phyloP scores from a whole-genome alignment of 805 yeast species.

The Ogataea nonfermentans region DNA sequence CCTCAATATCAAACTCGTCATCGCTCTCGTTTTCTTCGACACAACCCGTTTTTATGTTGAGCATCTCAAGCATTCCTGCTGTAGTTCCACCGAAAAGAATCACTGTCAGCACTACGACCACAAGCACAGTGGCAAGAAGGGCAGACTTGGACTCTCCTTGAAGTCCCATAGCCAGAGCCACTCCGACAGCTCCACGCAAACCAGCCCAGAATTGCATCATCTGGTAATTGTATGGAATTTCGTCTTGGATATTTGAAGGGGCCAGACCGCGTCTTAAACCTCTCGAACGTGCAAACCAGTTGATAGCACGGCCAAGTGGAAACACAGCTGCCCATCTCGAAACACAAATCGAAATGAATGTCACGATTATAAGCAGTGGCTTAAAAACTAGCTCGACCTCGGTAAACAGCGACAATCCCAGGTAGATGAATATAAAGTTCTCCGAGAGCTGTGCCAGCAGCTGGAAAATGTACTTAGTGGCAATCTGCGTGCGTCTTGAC shows the following conservation, averaged over 20 bases:
- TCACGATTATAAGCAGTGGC: constrained; percentile 86
- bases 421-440: constrained; percentile 92
- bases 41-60: constrained; percentile 91
- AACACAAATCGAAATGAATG: constrained; percentile 85
- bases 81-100: constrained; percentile 98
- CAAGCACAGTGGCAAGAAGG: constrained; percentile 88
- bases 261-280: constrained; percentile 46
- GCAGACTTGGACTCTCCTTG: constrained; percentile 92
- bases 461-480: constrained; percentile 93
- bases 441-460: constrained; percentile 92
- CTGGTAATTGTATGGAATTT: constrained; percentile 92
- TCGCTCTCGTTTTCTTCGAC: constrained; percentile 80
- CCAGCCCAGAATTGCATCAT: constrained; percentile 99
- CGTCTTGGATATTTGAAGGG: constrained; percentile 57
- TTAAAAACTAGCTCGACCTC: constrained; percentile 94
- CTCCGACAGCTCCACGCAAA: constrained; percentile 98
- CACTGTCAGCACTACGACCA: constrained; percentile 94
- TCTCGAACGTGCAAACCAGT: constrained; percentile 69
- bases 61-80: constrained; percentile 94
- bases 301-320: constrained; percentile 83
- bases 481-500: constrained; percentile 96
- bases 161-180: constrained; percentile 95
- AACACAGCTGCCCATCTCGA: constrained; percentile 98
- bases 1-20: constrained; percentile 94
- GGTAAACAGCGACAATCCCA: constrained; percentile 92